Base-by-base conservation (phyloP, 495 filamentous ascomycete genomes). In the Penicillium diatomitis region DNA sequence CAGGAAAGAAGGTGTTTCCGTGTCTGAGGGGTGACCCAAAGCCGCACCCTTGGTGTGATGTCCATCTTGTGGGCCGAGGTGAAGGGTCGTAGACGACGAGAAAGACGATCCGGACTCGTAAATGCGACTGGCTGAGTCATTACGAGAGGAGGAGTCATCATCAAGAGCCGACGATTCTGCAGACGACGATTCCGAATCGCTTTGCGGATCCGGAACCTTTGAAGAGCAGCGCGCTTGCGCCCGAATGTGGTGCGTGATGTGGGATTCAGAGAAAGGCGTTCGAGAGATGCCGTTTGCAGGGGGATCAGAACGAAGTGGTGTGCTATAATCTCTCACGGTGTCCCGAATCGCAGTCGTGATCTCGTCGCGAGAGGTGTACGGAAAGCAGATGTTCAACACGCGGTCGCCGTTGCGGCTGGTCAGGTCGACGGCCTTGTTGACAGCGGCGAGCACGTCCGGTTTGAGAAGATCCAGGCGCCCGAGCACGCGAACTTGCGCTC, bases 351-450 rank as follows among this genome's bases (percentile, higher is more conserved):
- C 88, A n/a, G 81, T 80, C 11, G 92, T 95, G 52, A 98, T 98
- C 62, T 98, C 92, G 57, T 94, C 91, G 50, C 91, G 80, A 6
- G 89, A 92, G 4, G 94, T 97, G 63, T 98, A 98, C 1, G 92
- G 91, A 58, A 95, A 96, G 72, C 92, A 98, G 48, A 98, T 86
- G 61, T 98, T 98, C 32, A 98, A 75, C 45, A 96, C 80, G 20
- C 86, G 83, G 44, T 85, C 78, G 38, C 82, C 82, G 66, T 98
- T 96, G 54, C 83, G 69, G 58, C 78, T 84, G 8, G 92, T 97
- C 74, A 92, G 76, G 29, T 84, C 80, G 9, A 86, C 83, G 5
- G 90, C 88, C 46, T 77, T 79, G 57, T 96, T 86, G 11, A 96
- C 82, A 4, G 87, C 88, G 49, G 88, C 86, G 55, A 94, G 71